Evolutionary conservation across 306 rosid genomes (phyloP), one percentile per base, ranked within the genome.

Genomic region (Potentilla sterilis): DNA sequence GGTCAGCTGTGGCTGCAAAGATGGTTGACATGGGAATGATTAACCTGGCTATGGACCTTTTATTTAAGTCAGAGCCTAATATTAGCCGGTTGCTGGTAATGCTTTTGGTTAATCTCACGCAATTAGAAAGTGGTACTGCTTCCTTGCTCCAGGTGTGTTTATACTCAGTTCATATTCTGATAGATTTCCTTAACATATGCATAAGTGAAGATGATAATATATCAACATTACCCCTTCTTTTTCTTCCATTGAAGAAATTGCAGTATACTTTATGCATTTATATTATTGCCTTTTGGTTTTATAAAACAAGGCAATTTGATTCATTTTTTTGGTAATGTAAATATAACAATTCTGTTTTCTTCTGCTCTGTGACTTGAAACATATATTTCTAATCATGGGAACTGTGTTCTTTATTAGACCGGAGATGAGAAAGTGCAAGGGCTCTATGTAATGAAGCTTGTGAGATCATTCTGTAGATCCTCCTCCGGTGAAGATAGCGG

Each of bases 61-160:
- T 94, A 73, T 88, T 85, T 69, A 90, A 84, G 81, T 89, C 92
- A 1, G 90, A 84, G 24, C 88, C 89, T 61, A 58, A 81, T 70
- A 78, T 87, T 75, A 75, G 85, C 66, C 80, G 79, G 21, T 88
- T 94, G 85, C 87, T 94, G 83, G 93, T 87, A 10, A 94, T 94
- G 98, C 96, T 92, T 77, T 85, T 94, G 68, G 97, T 94, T 41
- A 94, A 94, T 82, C 88, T 94, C 73, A 94, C 98, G 12, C 98
- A 91, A 76, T 81, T 83, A 66, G 95, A 87, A 78, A 84, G 79
- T 49, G 97, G 96, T 48, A 79, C 61, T 41, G 75, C 83, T 81
- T 82, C 91, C 64, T 83, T 92, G 85, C 97, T 94, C 68, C 98
- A 94, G 98, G 98, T 92, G 54, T 78, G 87, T 8, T n/a, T 41